Evolutionary conservation across 768 basidiomycete genomes (phyloP).

Genomic region (Leccinum uliginosum): DNA sequence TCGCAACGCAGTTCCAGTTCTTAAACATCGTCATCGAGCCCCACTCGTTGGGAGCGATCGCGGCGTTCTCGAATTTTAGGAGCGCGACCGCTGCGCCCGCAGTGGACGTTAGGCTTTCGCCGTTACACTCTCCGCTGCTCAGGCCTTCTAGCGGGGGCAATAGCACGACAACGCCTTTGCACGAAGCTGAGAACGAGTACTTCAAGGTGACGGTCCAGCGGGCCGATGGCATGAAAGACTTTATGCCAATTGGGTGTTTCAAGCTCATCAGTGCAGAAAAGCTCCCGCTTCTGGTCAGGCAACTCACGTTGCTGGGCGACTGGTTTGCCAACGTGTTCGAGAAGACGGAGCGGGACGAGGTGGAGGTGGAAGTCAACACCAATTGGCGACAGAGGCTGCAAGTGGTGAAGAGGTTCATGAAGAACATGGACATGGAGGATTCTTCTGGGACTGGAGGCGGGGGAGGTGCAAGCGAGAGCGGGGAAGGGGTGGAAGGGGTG

Average conservation of each 20-base stretch:
- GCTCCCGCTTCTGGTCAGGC: conserved; percentile 82
- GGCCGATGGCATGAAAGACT: conserved; percentile 88
- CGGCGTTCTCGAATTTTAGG: conserved; percentile 72
- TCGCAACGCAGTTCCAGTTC: conserved; percentile 92
- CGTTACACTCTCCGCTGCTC: conserved; percentile 17
- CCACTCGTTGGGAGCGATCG: conserved; percentile 77
- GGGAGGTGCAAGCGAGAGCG: conserved; percentile 10
- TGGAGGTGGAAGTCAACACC: conserved; percentile 73
- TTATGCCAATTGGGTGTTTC: conserved; percentile 88
- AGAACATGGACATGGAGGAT: conserved; percentile 23
- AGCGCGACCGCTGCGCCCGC: background rate
- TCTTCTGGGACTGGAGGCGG: conserved; percentile 17
- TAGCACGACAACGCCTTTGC: conserved; percentile 7
- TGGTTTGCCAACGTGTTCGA: conserved; percentile 87
- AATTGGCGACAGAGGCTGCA: conserved; percentile 85
- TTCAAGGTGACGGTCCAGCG: conserved; percentile 93
- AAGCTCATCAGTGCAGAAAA: conserved; percentile 90
- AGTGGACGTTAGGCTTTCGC: conserved; percentile 16
- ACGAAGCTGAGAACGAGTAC: conserved; percentile 86
- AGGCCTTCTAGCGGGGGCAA: conserved; percentile 8
- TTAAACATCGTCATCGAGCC: conserved; percentile 97
- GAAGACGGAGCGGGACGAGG: conserved; percentile 66
- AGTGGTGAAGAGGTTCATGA: conserved; percentile 66
- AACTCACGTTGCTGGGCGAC: conserved; percentile 82
- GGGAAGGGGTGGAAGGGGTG: conserved; percentile 37